phyloP scores from a whole-genome alignment of 2,329 filamentous ascomycete species.

The Diaporthe ampelina region DNA sequence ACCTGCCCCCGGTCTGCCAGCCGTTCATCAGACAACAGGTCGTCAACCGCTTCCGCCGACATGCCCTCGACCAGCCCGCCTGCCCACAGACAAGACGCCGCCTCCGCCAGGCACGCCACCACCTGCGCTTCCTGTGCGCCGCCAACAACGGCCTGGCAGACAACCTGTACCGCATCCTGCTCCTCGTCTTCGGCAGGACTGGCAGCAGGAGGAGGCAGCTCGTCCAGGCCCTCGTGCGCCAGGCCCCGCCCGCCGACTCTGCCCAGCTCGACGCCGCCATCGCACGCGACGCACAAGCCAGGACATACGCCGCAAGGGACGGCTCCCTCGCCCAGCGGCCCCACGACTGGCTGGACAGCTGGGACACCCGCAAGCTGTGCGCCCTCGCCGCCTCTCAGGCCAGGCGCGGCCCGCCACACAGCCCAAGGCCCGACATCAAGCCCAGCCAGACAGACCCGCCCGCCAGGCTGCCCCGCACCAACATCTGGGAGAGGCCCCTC shows the following conservation, averaged over 20 bases:
- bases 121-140: slow-evolving; percentile 64
- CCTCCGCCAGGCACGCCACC: slow-evolving; percentile 57
- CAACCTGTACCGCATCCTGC: slow-evolving; percentile 63
- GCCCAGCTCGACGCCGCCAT: slow-evolving; percentile 53
- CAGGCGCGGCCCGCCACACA: slow-evolving; percentile 47
- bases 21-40: slow-evolving; percentile 60
- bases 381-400: slow-evolving; percentile 59
- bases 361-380: slow-evolving; percentile 62
- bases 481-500: slow-evolving; percentile 65
- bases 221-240: slow-evolving; percentile 54
- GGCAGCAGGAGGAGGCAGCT: slow-evolving; percentile 67
- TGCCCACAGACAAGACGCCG: slow-evolving; percentile 43
- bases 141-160: slow-evolving; percentile 65
- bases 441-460: slow-evolving; percentile 53
- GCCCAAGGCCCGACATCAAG: slow-evolving; percentile 48
- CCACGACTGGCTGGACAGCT: slow-evolving; percentile 62
- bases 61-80: slow-evolving; percentile 48
- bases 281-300: slow-evolving; percentile 6
- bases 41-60: slow-evolving; percentile 60
- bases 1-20: slow-evolving; percentile 68
- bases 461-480: slow-evolving; percentile 56
- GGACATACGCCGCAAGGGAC: slow-evolving; percentile 21
- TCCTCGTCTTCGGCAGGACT: slow-evolving; percentile 65
- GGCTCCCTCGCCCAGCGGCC: slow-evolving; percentile 25
- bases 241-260: slow-evolving; percentile 56